These are phyloP conservation scores for Desmodesmus armatus DNA, from an alignment of 139 green algal genomes.

Conservation along the genomic window DNA sequence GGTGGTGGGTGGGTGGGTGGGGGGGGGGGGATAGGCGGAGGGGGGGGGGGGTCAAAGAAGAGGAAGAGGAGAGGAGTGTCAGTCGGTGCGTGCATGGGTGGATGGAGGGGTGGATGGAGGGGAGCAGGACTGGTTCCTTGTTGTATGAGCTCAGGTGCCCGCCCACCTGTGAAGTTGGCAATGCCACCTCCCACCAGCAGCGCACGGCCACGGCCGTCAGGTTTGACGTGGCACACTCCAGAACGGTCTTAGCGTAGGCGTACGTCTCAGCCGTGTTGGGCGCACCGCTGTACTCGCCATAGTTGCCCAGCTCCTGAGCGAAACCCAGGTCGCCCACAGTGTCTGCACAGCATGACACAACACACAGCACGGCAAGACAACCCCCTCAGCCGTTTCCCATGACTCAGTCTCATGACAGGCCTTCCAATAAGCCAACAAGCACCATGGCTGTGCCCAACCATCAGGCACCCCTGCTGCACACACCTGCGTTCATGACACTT, in stretches of 20 bases:
- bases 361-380: too few relatives aligned
- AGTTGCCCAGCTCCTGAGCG: constrained; percentile 88
- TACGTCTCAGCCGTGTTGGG: constrained; percentile 77
- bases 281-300: constrained; percentile 93
- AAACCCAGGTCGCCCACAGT: constrained; percentile 45
- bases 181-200: constrained; percentile 95
- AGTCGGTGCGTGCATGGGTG: background rate
- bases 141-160: background rate
- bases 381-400: too few relatives aligned
- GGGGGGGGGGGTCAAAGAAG: background rate
- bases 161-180: constrained; percentile 90
- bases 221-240: constrained; percentile 60
- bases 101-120: background rate
- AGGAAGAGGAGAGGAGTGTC: background rate
- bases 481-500: too few relatives aligned
- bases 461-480: too few relatives aligned
- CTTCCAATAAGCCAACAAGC: too few relatives aligned
- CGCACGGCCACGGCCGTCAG: constrained; percentile 77
- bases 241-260: constrained; percentile 59
- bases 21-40: too few relatives aligned
- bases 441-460: too few relatives aligned
- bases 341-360: constrained; percentile 7
- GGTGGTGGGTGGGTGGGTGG: too few relatives aligned
- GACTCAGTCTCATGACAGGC: too few relatives aligned
- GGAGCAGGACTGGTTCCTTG: background rate